Conservation (phyloP, 495 filamentous ascomycete species). For the Peziza echinospora region DNA sequence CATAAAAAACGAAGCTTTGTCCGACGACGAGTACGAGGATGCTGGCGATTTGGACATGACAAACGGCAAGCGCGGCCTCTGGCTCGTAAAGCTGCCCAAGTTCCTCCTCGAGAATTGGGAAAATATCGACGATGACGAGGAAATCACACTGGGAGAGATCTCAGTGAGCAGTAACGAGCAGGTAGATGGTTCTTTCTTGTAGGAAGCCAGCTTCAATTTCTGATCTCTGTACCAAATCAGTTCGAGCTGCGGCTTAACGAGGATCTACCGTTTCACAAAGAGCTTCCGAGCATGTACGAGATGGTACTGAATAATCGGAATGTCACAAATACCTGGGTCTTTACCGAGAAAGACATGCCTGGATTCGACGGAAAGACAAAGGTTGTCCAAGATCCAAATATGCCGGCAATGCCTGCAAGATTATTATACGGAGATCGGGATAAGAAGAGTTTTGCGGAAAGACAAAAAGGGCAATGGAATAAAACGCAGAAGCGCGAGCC, state of each 20-base stretch:
- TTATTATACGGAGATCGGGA: slow-evolving; percentile 26
- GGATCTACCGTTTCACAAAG: slow-evolving; percentile 18
- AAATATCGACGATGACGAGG: slow-evolving; percentile 19
- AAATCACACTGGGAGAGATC: slow-evolving; percentile 16
- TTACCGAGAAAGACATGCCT: slow-evolving; percentile 76
- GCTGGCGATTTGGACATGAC: slow-evolving; percentile 16
- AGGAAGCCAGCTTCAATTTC: too few relatives aligned
- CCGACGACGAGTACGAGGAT: slow-evolving; percentile 18
- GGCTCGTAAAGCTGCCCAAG: slow-evolving; percentile 17
- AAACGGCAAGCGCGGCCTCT: slow-evolving; percentile 12
- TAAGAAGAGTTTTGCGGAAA: slow-evolving; percentile 12
- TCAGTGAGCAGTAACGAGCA: slow-evolving; percentile 1
- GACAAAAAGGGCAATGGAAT: slow-evolving; percentile 20
- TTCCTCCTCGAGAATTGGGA: slow-evolving; percentile 19
- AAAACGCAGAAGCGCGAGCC: slow-evolving; percentile 36
- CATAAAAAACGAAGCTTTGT: not conserved
- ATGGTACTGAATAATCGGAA: slow-evolving; percentile 41
- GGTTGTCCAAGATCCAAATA: slow-evolving; percentile 22
- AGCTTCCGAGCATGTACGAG: slow-evolving; percentile 64
- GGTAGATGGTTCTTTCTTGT: too few relatives aligned
- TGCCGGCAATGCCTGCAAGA: slow-evolving; percentile 22
- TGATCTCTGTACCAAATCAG: slow-evolving; percentile 4
- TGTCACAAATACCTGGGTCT: slow-evolving; percentile 63
- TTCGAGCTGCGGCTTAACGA: slow-evolving; percentile 14
- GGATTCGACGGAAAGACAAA: slow-evolving; percentile 44